A percentile compares a stretch with the other conserved stretches of the same genome.
Evolutionary conservation across 805 yeast species (phyloP).

Genomic region (Kodamaea fukazawae): DNA sequence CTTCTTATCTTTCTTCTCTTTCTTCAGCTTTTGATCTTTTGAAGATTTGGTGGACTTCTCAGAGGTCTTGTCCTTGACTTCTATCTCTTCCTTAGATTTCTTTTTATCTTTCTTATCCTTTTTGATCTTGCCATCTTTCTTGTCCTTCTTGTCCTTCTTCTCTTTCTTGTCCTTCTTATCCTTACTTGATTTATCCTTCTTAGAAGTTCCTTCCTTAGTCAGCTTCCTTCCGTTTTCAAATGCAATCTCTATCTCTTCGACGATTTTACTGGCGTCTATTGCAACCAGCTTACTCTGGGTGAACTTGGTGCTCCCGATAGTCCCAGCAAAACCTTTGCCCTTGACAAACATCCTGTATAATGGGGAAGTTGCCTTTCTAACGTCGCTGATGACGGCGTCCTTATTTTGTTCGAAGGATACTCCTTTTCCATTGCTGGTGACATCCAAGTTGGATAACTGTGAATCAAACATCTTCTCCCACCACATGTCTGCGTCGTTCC

Average conservation of each 20-base stretch:
- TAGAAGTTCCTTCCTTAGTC: conserved; percentile 12
- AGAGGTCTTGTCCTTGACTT: conserved; percentile 1
- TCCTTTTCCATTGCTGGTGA: conserved; percentile 32
- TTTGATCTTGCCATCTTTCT: conserved; percentile 24
- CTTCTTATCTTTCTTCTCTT: conserved; percentile 17
- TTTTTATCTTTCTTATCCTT: conserved; percentile 19
- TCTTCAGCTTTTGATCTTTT: conserved; percentile 5
- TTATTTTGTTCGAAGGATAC: conserved; percentile 54
- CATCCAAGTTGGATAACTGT: conserved; percentile 75
- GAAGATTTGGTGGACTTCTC: too few species aligned
- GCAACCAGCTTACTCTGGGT: conserved; percentile 14
- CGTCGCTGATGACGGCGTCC: conserved; percentile 45
- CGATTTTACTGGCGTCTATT: conserved; percentile 19
- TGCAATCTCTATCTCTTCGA: conserved; percentile 13
- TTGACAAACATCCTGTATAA: conserved; percentile 81
- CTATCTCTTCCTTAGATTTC: conserved; percentile 21
- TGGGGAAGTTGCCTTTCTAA: conserved; percentile 60
- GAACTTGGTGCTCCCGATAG: conserved; percentile 47
- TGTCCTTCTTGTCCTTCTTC: conserved; percentile 26
- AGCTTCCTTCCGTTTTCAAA: conserved; percentile 23
- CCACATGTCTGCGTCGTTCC: conserved; percentile 84
- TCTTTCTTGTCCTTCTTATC: conserved; percentile 19
- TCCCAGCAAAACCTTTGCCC: conserved; percentile 83
- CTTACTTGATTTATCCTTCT: conserved; percentile 24
- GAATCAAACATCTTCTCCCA: conserved; percentile 97